These are phyloP conservation scores for Solanum etuberosum DNA, from an alignment of 257 asterid genomes.

Conservation along the genomic window DNA sequence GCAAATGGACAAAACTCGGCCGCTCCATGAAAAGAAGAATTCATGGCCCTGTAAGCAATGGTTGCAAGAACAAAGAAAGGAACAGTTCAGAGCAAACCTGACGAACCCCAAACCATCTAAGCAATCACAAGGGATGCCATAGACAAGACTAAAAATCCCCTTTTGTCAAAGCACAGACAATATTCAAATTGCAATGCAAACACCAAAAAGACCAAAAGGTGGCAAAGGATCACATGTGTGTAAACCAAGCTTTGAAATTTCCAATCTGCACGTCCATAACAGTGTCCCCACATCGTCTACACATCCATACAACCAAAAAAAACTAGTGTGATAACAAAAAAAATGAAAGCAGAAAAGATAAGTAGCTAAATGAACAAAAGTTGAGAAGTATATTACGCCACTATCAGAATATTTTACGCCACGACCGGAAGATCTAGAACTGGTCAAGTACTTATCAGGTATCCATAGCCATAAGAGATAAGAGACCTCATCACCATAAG, in stretches of 20 bases:
- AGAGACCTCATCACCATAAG: too few relatives aligned
- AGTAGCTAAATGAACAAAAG: neutral
- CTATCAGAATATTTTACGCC: neutral
- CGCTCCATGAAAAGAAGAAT: too few relatives aligned
- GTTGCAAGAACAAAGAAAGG: too few relatives aligned
- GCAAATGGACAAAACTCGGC: too few relatives aligned
- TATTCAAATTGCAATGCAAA: too few relatives aligned
- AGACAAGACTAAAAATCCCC: neutral
- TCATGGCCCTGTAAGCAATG: too few relatives aligned
- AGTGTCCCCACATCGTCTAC: neutral
- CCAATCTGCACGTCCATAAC: neutral
- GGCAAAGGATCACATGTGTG: neutral
- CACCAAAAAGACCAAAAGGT: neutral
- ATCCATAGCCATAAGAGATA: neutral
- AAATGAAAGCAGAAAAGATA: neutral
- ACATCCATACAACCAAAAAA: neutral
- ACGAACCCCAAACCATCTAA: neutral
- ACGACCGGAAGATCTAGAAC: neutral
- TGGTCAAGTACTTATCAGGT: neutral
- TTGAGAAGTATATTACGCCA: neutral
- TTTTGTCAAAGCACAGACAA: neutral
- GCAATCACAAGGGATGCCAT: neutral
- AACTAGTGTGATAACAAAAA: neutral
- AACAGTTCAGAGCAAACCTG: too few relatives aligned
- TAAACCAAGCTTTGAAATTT: neutral